Conservation (phyloP, 2,329 filamentous ascomycete species). For the Cercospora berteroae region DNA sequence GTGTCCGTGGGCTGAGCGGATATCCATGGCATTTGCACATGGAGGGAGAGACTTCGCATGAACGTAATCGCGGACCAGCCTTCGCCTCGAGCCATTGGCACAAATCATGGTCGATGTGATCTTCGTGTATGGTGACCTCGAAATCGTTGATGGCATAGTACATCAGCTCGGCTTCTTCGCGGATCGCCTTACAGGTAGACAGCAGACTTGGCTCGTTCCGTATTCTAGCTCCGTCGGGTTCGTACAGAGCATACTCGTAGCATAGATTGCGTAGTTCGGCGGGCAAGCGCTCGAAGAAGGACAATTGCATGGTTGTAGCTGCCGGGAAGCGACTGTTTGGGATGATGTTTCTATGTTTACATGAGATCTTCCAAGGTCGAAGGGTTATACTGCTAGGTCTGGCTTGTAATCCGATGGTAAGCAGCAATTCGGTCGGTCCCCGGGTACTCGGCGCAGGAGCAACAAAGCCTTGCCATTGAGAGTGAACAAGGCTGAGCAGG, state of each 20-base stretch:
- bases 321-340: background rate
- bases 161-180: constrained; percentile 26
- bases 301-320: constrained; percentile 10
- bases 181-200: constrained; percentile 23
- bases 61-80: constrained; percentile 7
- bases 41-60: constrained; percentile 19
- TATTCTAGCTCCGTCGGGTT: constrained; percentile 13
- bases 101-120: constrained; percentile 11
- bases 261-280: constrained; percentile 20
- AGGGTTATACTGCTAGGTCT: background rate
- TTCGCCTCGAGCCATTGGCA: constrained; percentile 20
- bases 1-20: background rate
- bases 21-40: constrained; percentile 22
- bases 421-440: background rate
- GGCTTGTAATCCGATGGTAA: background rate
- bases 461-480: background rate
- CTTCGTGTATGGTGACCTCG: constrained; percentile 16
- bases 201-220: constrained; percentile 20
- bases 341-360: background rate
- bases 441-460: background rate
- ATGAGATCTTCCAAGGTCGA: background rate
- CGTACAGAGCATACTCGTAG: constrained; percentile 20
- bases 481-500: background rate
- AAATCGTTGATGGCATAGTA: constrained; percentile 29
- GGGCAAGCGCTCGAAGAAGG: constrained; percentile 14